These are phyloP conservation scores for Xerocomellus chrysenteron DNA, from an alignment of 768 basidiomycete genomes.

Conservation along the genomic window DNA sequence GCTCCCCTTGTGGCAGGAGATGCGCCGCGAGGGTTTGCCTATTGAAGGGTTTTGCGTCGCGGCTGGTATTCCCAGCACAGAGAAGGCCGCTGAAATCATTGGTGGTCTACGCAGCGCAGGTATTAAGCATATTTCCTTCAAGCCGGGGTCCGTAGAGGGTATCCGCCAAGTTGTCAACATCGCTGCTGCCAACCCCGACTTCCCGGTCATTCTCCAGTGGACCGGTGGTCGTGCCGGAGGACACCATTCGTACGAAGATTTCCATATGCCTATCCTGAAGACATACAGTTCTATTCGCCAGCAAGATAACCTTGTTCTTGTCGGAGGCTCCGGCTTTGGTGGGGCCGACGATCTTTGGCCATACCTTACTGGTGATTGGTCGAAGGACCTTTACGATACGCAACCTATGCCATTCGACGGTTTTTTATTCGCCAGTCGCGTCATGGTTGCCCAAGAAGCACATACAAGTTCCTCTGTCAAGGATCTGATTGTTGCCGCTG, in stretches of 20 bases:
- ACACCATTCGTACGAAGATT: conserved; percentile 98
- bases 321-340: conserved; percentile 95
- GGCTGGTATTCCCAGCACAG: conserved; percentile 93
- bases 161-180: conserved; percentile 97
- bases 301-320: conserved; percentile 83
- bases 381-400: conserved; percentile 69
- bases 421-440: conserved; percentile 92
- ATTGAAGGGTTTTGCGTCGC: conserved; percentile 99
- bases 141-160: conserved; percentile 97
- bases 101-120: conserved; percentile 75
- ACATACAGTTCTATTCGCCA: conserved; percentile 91
- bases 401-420: conserved; percentile 99
- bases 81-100: conserved; percentile 97
- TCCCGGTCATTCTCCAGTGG: conserved; percentile 98
- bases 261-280: conserved; percentile 91
- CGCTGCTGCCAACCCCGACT: conserved; percentile 89
- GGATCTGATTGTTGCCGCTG: conserved; percentile 90
- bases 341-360: conserved; percentile 95
- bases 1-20: conserved; percentile 95
- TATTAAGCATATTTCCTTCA: conserved; percentile 96
- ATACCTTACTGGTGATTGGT: conserved; percentile 96
- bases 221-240: conserved; percentile 98
- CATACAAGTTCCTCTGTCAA: conserved; percentile 95
- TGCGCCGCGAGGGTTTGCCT: conserved; percentile 92
- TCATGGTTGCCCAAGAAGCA: conserved; percentile 99